These are phyloP conservation scores for Kuraishia molischiana DNA, from an alignment of 805 yeast genomes.

Conservation along the genomic window DNA sequence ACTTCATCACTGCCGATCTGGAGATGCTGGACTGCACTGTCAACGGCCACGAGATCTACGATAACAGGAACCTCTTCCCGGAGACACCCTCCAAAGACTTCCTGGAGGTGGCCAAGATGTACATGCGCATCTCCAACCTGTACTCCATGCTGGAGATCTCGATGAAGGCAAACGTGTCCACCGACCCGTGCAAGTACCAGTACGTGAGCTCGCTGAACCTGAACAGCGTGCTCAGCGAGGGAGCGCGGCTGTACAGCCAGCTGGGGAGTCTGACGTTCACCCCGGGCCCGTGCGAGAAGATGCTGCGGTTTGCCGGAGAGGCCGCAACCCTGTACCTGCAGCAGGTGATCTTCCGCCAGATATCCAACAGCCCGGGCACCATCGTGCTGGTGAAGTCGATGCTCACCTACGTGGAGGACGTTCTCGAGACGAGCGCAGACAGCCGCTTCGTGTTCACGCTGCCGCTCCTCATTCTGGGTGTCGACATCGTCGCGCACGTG, in stretches of 20 bases:
- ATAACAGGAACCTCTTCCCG: slow-evolving; percentile 6
- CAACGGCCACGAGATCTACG: slow-evolving; percentile 7
- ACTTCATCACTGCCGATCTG: slow-evolving; percentile 7
- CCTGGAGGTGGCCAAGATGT: slow-evolving; percentile 2
- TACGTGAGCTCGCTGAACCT: slow-evolving; percentile 4
- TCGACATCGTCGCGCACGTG: slow-evolving; percentile 5
- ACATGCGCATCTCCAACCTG: slow-evolving; percentile 7
- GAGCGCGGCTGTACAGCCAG: neutral
- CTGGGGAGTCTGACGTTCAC: neutral
- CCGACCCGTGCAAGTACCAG: slow-evolving; percentile 2
- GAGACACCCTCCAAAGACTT: neutral
- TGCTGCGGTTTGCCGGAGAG: slow-evolving; percentile 5
- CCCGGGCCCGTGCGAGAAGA: neutral
- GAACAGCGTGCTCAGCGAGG: neutral
- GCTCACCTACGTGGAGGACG: neutral
- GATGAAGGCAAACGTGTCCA: slow-evolving; percentile 1
- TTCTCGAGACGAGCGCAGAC: neutral
- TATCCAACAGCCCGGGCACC: slow-evolving; percentile 9
- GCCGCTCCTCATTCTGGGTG: slow-evolving; percentile 8
- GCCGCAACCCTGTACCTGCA: slow-evolving; percentile 8
- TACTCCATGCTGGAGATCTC: slow-evolving; percentile 6
- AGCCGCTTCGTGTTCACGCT: slow-evolving; percentile 2
- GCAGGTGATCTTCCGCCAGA: slow-evolving; percentile 8
- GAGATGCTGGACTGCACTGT: slow-evolving; percentile 2
- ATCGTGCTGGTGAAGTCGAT: slow-evolving; percentile 6